These are phyloP conservation scores for Pneumocystis jirovecii DNA, from an alignment of 1,139 yeast genomes.

Conservation along the genomic window DNA sequence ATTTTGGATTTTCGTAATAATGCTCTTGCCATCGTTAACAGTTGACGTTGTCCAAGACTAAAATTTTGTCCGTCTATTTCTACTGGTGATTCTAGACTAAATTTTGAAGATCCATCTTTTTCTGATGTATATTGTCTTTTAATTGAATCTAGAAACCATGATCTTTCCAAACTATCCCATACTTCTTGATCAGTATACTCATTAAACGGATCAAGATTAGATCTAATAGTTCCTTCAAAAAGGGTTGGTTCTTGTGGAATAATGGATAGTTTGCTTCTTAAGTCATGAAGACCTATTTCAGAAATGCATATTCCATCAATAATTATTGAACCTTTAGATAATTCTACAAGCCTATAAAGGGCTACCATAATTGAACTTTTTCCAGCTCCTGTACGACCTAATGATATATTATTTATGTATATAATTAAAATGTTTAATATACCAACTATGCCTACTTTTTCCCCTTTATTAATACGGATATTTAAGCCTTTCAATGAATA, in stretches of 20 bases:
- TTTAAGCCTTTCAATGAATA: slow-evolving; percentile 39
- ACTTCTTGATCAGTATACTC: slow-evolving; percentile 56
- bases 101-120: neutral
- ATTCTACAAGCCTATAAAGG: slow-evolving; percentile 57
- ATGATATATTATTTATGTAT: slow-evolving; percentile 27
- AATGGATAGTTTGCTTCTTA: slow-evolving; percentile 71
- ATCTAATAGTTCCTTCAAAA: slow-evolving; percentile 77
- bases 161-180: slow-evolving; percentile 32
- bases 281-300: slow-evolving; percentile 62
- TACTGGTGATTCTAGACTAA: slow-evolving; percentile 44
- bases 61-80: slow-evolving; percentile 77
- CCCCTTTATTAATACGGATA: slow-evolving; percentile 42
- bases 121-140: neutral
- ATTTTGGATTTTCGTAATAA: slow-evolving; percentile 63
- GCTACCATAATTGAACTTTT: slow-evolving; percentile 60
- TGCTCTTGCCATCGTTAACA: slow-evolving; percentile 84
- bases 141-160: neutral
- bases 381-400: slow-evolving; percentile 81
- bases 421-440: neutral
- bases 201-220: slow-evolving; percentile 75
- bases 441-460: slow-evolving; percentile 38
- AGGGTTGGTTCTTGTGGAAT: slow-evolving; percentile 97
- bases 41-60: slow-evolving; percentile 83
- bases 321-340: slow-evolving; percentile 45
- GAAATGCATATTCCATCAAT: slow-evolving; percentile 63